phyloP scores from a whole-genome alignment of 257 asterid species.

The Solanum lignicaule region DNA sequence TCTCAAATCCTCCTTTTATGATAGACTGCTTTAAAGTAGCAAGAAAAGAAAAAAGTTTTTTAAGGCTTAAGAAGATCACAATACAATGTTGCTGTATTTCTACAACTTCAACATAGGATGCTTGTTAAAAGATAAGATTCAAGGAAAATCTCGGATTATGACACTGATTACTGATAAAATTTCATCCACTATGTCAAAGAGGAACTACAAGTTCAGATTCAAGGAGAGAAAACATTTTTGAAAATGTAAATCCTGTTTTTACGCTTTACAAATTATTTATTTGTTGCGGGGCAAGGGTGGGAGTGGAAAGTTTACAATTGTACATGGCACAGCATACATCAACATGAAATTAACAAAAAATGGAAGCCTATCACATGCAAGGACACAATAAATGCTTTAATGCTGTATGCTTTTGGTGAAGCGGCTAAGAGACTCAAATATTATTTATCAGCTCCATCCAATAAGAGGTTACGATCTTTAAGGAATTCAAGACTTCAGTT shows the following conservation, averaged over 20 bases:
- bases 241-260: neutral
- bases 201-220: neutral
- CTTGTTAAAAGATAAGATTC: neutral
- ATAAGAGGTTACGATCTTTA: neutral
- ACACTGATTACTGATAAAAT: neutral
- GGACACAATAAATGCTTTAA: neutral
- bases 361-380: neutral
- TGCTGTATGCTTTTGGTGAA: neutral
- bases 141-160: neutral
- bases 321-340: neutral
- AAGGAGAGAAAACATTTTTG: neutral
- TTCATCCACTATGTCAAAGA: neutral
- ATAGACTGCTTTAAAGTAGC: neutral
- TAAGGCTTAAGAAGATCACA: neutral
- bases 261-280: neutral
- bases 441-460: neutral
- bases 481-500: neutral
- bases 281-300: neutral
- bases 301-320: neutral
- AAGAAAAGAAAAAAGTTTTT: neutral
- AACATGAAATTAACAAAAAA: neutral
- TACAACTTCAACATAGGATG: neutral
- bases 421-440: neutral
- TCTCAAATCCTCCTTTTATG: neutral
- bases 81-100: neutral